Base-by-base conservation (phyloP, 2,329 filamentous ascomycete genomes). In the Colletotrichum sp. region DNA sequence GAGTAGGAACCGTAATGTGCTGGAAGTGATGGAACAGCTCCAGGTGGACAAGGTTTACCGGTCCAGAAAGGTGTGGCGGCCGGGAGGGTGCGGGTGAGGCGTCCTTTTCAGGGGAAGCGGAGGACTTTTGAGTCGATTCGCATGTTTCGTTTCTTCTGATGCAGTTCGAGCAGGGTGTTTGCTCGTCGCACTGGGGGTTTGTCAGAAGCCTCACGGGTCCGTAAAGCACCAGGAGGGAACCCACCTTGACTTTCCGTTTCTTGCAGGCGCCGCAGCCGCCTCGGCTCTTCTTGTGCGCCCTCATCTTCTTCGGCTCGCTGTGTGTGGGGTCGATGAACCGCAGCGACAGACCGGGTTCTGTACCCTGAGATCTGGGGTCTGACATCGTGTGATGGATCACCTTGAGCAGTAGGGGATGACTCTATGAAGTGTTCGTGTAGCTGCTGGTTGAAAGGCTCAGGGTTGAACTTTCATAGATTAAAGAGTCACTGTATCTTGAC, bases 21-120 rank as follows among this genome's bases (percentile, higher is more conserved):
- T 81, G 78, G 63, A 82, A 83, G 75, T 83, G 81, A 73, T 82
- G 77, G 72, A 84, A 80, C 32, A 84, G 78, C 65, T 83, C 81
- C 72, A 84, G 77, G 63, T 84, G 82, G 18, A 83, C 67, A 6
- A 83, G 72, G 62, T 82, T 83, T 63, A 83, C 78, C 10, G 65
- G 57, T 1, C 71, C 70, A 13, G 34, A 30, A 15, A 59, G 16
- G 44, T 76, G 34, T 4, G 49, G 8, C 16, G 63, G 39, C 5
- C 28, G 28, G 18, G 13, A 26, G 16, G 57, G 6, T 15, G n/a
- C 59, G 15, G 55, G 18, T n/a, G 28, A 30, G 15, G 44, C 57
- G 6, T 60, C 26, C n/a, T 63, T 28, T 6, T 26, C 34, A 52
- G 75, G 75, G 4, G 55, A 72, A 52, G 36, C 55, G 30, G 69